Percentiles rank a stretch among this genome's conserved stretches.
Conservation (phyloP, 1,139 yeast genomes). For the Torulaspora globosa region DNA sequence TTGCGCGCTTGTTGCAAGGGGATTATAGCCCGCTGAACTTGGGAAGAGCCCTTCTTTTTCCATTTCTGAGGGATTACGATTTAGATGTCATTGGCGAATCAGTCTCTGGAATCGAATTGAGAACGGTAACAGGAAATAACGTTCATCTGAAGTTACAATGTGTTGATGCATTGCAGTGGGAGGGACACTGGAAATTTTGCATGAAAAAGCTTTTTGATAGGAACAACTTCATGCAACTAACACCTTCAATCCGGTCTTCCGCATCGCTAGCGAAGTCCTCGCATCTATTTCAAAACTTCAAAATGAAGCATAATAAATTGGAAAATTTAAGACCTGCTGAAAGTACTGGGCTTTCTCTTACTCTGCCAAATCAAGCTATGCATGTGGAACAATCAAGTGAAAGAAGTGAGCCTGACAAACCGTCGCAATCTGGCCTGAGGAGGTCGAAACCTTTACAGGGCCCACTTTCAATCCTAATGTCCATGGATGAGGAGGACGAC, state of each 20-base stretch:
- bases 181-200: constrained; percentile 19
- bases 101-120: constrained; percentile 12
- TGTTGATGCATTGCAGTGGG: constrained; percentile 21
- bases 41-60: constrained; percentile 38
- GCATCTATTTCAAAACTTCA: constrained; percentile 17
- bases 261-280: constrained; percentile 14
- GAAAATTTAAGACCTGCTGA: constrained; percentile 15
- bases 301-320: constrained; percentile 17
- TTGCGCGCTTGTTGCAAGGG: constrained; percentile 12
- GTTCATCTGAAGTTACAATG: constrained; percentile 15
- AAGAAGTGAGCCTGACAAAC: not conserved
- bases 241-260: constrained; percentile 10
- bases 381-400: not conserved
- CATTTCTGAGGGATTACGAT: constrained; percentile 36
- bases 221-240: constrained; percentile 7
- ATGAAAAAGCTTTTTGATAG: constrained; percentile 15
- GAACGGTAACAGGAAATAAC: constrained; percentile 18
- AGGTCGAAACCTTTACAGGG: constrained; percentile 19
- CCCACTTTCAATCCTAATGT: constrained; percentile 14
- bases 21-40: constrained; percentile 21
- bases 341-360: constrained; percentile 17
- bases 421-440: constrained; percentile 10
- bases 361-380: constrained; percentile 7
- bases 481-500: constrained; percentile 8
- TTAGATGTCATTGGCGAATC: constrained; percentile 19